Evolutionary conservation across 257 asterid genomes (phyloP), one percentile per base, ranked within the genome.

Genomic region (Scutellaria barbata): DNA sequence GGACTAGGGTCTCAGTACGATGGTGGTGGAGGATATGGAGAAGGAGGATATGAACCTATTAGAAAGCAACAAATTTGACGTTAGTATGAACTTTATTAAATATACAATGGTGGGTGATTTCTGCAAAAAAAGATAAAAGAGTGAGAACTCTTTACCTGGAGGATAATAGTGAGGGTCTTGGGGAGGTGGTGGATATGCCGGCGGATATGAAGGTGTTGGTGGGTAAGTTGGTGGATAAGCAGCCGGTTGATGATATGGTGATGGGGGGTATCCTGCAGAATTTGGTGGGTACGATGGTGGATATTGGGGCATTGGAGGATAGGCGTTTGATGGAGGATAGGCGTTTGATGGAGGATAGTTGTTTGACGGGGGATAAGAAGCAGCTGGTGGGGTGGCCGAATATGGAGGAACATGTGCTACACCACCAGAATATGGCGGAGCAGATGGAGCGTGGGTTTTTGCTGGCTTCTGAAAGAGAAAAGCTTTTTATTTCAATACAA

Each of bases 161-260:
- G 89, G 88, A 42, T 69, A 75, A 61, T 75, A 54, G 65, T 67
- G 80, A 13, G 81, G 70, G 64, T 74, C 73, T 9, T 68, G 83
- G 5, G 87, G 84, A 11, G 85, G 86, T 0, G 85, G 90, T 0
- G 90, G 85, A 71, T 83, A 85, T 4, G 77, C 68, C 0, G 88
- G 83, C 0, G 86, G 89, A 73, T 85, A 85, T 3, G 82, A 11
- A 43, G 81, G 78, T 14, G 74, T 43, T 3, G 85, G 79, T 1
- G 83, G 72, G 35, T 79, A 83, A 10, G 81, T 11, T 18, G 81
- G 81, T 37, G 84, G 85, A 66, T 84, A 81, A 40, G 81, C 70
- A 30, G 81, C 58, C 6, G 72, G 86, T 63, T 68, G 87, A 46
- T 79, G 77, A 57, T 82, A 82, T 12, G 81, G 84, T 1, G 74